Percentiles rank a stretch among this genome's conserved stretches.
Conservation (phyloP, 768 basidiomycete genomes). For the Boletus barrowsii region DNA sequence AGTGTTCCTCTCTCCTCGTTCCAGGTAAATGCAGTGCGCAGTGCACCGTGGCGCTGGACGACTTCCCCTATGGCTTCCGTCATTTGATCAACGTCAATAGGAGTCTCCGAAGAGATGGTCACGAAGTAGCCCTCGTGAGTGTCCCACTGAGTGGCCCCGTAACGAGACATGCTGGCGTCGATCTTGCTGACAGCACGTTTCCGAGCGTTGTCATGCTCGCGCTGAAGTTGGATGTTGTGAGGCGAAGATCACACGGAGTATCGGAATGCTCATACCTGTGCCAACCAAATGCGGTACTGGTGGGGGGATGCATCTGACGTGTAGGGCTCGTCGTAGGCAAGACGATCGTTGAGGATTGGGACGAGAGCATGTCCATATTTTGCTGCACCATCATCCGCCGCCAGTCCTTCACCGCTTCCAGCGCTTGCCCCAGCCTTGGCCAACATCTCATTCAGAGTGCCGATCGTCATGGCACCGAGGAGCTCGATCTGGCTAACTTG, state of each 20-base stretch:
- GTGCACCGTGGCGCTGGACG: slow-evolving; percentile 29
- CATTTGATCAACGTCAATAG: slow-evolving; percentile 29
- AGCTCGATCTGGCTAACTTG: slow-evolving; percentile 25
- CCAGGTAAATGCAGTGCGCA: slow-evolving; percentile 30
- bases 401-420: slow-evolving; percentile 2
- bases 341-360: slow-evolving; percentile 29
- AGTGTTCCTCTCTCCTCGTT: slow-evolving; percentile 30
- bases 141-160: slow-evolving; percentile 33
- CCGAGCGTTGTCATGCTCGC: slow-evolving; percentile 28
- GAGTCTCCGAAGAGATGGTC: slow-evolving; percentile 18
- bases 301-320: slow-evolving; percentile 27
- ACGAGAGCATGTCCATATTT: slow-evolving; percentile 29
- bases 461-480: slow-evolving; percentile 25
- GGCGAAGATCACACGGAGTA: neutral
- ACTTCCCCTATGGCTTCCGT: slow-evolving; percentile 25
- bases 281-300: slow-evolving; percentile 31
- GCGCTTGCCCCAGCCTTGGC: slow-evolving; percentile 14
- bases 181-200: slow-evolving; percentile 28
- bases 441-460: slow-evolving; percentile 24
- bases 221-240: slow-evolving; percentile 5
- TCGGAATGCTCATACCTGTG: slow-evolving; percentile 21
- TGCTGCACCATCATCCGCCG: slow-evolving; percentile 22
- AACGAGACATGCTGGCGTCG: slow-evolving; percentile 31
- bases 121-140: slow-evolving; percentile 28
- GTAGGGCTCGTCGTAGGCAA: slow-evolving; percentile 32